Conservation (phyloP, 2,329 filamentous ascomycete species). For the Aspergillus sp. region DNA sequence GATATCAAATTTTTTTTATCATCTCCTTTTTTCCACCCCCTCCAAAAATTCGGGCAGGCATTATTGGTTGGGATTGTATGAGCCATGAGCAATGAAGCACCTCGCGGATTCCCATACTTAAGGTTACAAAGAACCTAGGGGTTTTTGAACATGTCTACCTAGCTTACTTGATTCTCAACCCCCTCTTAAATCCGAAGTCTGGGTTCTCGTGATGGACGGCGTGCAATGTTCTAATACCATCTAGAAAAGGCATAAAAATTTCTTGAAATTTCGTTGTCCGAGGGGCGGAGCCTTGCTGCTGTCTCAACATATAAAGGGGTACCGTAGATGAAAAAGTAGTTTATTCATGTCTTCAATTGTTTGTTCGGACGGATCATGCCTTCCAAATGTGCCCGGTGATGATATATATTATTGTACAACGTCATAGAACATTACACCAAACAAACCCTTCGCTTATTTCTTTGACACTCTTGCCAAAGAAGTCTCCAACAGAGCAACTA, state of each 20-base stretch:
- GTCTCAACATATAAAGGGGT: neutral
- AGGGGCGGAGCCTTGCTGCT: neutral
- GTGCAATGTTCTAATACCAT: slow-evolving; percentile 44
- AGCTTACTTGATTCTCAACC: slow-evolving; percentile 36
- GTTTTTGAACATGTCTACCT: slow-evolving; percentile 36
- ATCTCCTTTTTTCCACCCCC: slow-evolving; percentile 21
- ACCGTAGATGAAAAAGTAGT: neutral
- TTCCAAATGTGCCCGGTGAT: neutral
- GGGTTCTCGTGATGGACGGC: slow-evolving; percentile 33
- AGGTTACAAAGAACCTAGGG: slow-evolving; percentile 12
- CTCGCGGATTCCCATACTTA: slow-evolving; percentile 3
- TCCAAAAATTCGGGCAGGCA: slow-evolving; percentile 37
- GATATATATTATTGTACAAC: slow-evolving; percentile 5
- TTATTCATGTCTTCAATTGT: neutral
- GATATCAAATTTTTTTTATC: slow-evolving; percentile 23
- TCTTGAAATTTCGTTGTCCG: slow-evolving; percentile 9
- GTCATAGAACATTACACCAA: neutral
- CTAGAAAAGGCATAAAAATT: slow-evolving; percentile 20
- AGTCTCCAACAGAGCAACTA: neutral
- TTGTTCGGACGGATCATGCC: neutral
- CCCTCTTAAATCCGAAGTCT: slow-evolving; percentile 31
- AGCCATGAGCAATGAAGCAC: slow-evolving; percentile 47
- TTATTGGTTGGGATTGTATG: slow-evolving; percentile 43
- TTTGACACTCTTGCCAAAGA: slow-evolving; percentile 30
- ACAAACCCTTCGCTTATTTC: slow-evolving; percentile 4